Evolutionary conservation across 2,329 filamentous ascomycete species (phyloP).

Genomic region (Pseudogymnoascus pannorum): DNA sequence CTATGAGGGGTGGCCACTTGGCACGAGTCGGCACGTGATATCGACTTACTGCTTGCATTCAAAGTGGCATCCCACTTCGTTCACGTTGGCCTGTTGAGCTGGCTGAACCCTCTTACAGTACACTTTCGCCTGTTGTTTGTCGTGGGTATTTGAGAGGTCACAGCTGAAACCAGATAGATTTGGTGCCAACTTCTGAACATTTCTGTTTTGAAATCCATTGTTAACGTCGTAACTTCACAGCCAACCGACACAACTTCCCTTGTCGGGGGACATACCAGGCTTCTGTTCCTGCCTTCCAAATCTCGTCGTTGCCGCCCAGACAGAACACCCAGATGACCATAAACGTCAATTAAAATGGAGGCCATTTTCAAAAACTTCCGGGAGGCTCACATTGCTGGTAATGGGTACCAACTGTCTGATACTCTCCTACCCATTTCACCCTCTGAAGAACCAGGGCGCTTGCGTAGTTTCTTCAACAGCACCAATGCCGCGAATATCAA

Average conservation of each 20-base stretch:
- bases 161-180: neutral
- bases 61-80: neutral
- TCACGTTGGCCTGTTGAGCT: neutral
- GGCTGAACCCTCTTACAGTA: neutral
- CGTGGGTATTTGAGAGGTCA: neutral
- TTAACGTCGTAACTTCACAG: neutral
- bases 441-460: conserved; percentile 51
- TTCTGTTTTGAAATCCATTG: neutral
- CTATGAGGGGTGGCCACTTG: neutral
- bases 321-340: neutral
- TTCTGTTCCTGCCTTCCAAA: neutral
- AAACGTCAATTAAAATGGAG: conserved; percentile 50
- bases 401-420: conserved; percentile 67
- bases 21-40: neutral
- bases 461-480: conserved; percentile 64
- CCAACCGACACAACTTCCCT: neutral
- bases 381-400: conserved; percentile 53
- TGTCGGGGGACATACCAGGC: neutral
- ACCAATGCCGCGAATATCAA: conserved; percentile 54
- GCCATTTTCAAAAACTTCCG: conserved; percentile 66
- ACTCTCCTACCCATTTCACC: conserved; percentile 67
- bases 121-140: neutral
- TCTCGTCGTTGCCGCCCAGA: neutral
- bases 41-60: neutral
- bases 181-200: neutral